Percentiles rank a stretch among this genome's conserved stretches.
Conservation (phyloP, 2,329 filamentous ascomycete genomes). For the Celoporthe dispersa region DNA sequence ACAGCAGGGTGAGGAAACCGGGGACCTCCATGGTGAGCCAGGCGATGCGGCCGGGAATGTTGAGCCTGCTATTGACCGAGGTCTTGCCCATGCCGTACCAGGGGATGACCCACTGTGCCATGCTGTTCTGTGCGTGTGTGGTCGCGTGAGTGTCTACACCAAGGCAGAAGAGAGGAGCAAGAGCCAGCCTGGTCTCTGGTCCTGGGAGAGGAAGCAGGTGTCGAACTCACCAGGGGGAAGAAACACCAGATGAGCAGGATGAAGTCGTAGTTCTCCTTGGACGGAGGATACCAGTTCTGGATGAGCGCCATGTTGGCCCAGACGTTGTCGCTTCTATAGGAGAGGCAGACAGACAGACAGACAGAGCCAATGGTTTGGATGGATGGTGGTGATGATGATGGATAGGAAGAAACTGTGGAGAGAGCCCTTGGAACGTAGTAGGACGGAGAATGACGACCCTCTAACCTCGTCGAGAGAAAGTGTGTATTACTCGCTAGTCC, state of each 20-base stretch:
- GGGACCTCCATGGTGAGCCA: conserved; percentile 90
- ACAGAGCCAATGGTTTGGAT: neutral
- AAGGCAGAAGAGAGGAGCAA: conserved; percentile 10
- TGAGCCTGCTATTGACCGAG: conserved; percentile 72
- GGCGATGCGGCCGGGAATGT: conserved; percentile 84
- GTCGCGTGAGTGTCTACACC: conserved; percentile 22
- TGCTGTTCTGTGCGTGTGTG: conserved; percentile 41
- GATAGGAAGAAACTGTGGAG: neutral
- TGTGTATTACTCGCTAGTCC: too few relatives aligned
- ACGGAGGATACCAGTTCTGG: conserved; percentile 61
- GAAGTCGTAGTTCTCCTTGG: conserved; percentile 60
- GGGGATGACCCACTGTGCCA: conserved; percentile 73
- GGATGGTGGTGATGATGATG: neutral
- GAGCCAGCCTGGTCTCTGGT: too few relatives aligned
- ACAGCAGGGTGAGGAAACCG: conserved; percentile 77
- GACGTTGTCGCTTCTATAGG: neutral
- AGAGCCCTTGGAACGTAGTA: too few relatives aligned
- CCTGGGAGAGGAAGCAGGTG: neutral
- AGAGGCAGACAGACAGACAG: neutral
- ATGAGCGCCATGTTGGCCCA: conserved; percentile 49
- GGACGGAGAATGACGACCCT: neutral
- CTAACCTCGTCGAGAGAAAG: too few relatives aligned
- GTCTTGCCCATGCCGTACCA: conserved; percentile 96
- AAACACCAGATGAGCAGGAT: conserved; percentile 58
- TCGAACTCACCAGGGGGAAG: conserved; percentile 54